Evolutionary conservation across 1,284 basidiomycete genomes (phyloP), one percentile per base, ranked within the genome.

Genomic region (Cutaneotrichosporon sp.): DNA sequence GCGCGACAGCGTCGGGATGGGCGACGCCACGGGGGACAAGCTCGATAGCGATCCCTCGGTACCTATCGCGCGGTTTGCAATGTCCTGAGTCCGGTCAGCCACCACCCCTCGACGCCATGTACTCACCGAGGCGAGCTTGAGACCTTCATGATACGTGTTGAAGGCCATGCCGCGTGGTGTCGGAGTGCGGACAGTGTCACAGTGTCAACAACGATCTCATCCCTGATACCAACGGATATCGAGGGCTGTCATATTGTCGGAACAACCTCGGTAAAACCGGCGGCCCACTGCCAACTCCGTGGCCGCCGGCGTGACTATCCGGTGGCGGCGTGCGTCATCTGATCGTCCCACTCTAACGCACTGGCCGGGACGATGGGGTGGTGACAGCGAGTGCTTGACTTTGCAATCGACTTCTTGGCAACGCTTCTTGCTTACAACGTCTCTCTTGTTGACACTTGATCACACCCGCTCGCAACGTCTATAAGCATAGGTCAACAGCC

Each of bases 71-170:
- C 55, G 55, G 42, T 50, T 65, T 1, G 72, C 72, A 9, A 65
- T 50, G 46, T 67, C 67, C 72, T 75, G 51, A 7, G 10, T 10
- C 26, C 1, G 1, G 47, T 36, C 20, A 47, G 52, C 14, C 35
- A 35, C 4, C 46, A 26, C 14, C 12, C 33, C 5, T 5, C 26
- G 17, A 9, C 5, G 23, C 26, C 4, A 13, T 14, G n/a, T 1
- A 15, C 69, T 38, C 37, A 68, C 70, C 18, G 66, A 57, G 5
- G 68, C 71, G 38, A 64, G 60, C 59, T 66, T 70, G 20, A 73
- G 60, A 21, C 69, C 70, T 38, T 73, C 61, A 30, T 62, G 50
- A 48, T 70, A 73, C 4, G 67, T 67, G 23, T 51, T 67, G 52
- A 66, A 69, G 10, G 69, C 57, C 70, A 73, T 73, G 12, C 33